Conservation (phyloP, 176 grass and related monocot species). For the Tillandsia fasciculata region DNA sequence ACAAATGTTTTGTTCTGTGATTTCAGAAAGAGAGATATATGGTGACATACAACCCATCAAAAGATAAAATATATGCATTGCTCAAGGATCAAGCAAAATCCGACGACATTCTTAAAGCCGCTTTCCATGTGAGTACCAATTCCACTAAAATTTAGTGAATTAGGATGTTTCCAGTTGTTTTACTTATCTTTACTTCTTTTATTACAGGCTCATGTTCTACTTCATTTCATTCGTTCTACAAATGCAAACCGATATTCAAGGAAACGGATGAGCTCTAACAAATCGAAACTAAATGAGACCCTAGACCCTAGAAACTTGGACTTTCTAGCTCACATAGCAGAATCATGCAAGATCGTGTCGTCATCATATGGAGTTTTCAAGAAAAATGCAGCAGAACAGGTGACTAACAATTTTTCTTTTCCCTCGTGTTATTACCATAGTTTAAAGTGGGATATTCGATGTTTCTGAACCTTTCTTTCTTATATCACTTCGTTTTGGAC, state of each 20-base stretch:
- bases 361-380: constrained; percentile 85
- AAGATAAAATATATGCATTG: constrained; percentile 98
- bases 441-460: too few relatives aligned
- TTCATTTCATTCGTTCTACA: constrained; percentile 78
- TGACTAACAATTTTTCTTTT: constrained; percentile 5
- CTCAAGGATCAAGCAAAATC: constrained; percentile 99
- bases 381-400: constrained; percentile 92
- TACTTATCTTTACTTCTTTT: constrained; percentile 10
- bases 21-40: constrained; percentile 89
- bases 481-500: too few relatives aligned
- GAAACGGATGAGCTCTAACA: constrained; percentile 31
- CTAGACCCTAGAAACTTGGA: constrained; percentile 36
- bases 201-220: constrained; percentile 74
- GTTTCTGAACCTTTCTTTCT: too few relatives aligned
- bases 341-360: constrained; percentile 84
- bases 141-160: constrained; percentile 1
- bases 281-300: constrained; percentile 35
- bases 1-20: neutral
- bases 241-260: constrained; percentile 48
- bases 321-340: constrained; percentile 69
- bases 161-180: neutral
- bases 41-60: constrained; percentile 86
- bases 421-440: too few relatives aligned
- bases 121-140: constrained; percentile 76
- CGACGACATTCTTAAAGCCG: constrained; percentile 93